A percentile compares a stretch with the other conserved stretches of the same genome.
Evolutionary conservation across 805 yeast species (phyloP).

Genomic region (Candida sanyiensis): DNA sequence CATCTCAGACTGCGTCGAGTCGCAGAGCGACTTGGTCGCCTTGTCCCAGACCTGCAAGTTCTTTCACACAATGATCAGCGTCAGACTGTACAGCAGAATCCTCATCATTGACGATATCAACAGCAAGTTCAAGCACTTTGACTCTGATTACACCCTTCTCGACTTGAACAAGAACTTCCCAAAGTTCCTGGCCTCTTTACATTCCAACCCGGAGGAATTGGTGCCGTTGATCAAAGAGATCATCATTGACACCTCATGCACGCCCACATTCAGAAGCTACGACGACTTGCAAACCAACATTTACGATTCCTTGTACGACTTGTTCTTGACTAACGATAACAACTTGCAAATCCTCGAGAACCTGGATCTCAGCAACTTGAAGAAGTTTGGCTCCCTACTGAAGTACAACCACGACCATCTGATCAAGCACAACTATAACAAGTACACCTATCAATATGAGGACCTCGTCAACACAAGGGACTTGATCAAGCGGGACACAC

Average conservation of each 20-base stretch:
- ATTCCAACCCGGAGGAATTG: slow-evolving; percentile 22
- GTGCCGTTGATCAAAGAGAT: slow-evolving; percentile 22
- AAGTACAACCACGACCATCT: slow-evolving; percentile 23
- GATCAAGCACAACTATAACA: slow-evolving; percentile 23
- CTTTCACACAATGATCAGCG: slow-evolving; percentile 25
- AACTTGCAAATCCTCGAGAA: slow-evolving; percentile 22
- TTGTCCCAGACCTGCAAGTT: slow-evolving; percentile 23
- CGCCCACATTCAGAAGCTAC: slow-evolving; percentile 18
- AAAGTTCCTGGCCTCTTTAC: slow-evolving; percentile 24
- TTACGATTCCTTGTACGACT: slow-evolving; percentile 23
- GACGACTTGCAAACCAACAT: slow-evolving; percentile 21
- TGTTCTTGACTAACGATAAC: slow-evolving; percentile 24
- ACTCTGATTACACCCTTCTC: slow-evolving; percentile 22
- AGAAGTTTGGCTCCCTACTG: slow-evolving; percentile 23
- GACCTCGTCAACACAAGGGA: slow-evolving; percentile 14
- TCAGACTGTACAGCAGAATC: slow-evolving; percentile 22
- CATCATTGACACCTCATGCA: slow-evolving; percentile 24
- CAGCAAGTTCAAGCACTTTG: slow-evolving; percentile 18
- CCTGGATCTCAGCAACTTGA: slow-evolving; percentile 23
- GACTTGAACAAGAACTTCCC: slow-evolving; percentile 22
- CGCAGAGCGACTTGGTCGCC: slow-evolving; percentile 25
- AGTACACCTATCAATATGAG: slow-evolving; percentile 21
- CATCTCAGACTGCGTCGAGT: slow-evolving; percentile 24
- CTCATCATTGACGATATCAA: slow-evolving; percentile 23
- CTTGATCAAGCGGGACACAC: slow-evolving; percentile 17